Base-by-base conservation (phyloP, 1,284 basidiomycete species). In the Leccinum fallax region DNA sequence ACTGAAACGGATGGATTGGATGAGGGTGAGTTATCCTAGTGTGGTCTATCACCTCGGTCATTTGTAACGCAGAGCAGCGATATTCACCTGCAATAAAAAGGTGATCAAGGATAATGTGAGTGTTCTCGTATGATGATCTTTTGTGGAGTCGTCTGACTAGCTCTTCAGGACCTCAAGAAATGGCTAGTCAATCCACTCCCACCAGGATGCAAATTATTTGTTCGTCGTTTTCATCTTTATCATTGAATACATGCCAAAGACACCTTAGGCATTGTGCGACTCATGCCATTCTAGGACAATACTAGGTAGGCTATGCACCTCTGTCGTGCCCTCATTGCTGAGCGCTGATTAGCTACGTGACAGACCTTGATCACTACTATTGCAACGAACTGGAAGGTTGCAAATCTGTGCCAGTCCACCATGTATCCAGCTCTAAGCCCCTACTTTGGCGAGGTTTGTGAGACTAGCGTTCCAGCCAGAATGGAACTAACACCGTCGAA, bases 161-260 rank as follows among this genome's bases (percentile, higher is more conserved):
- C 15, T 16, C 38, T 5, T 2, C 58, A 81, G 79, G 73, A 77
- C 11, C 76, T 83, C 2, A 74, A 73, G 21, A 67, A 70, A 49
- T 67, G 71, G 60, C 74, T 84, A 11, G 77, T 82, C 15, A 67
- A 79, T 32, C 67, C 71, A 11, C 74, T 84, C 24, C 80, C 81
- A 36, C 63, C 64, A 10, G 81, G 78, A 10, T 74, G 75, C 56
- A 74, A 75, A 40, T 72, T 83, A 11, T 76, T 80, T n/a, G 71
- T 78, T 24, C 4, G 78, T 70, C 9, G 15, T 36, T 60, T 55
- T 56, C 53, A 46, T 1, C 11, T 10, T 21, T 34, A 1, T 11
- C 36, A 36, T 21, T 28, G 4, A 28, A 51, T 5, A 46, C 30
- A 16, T 13, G 16, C 62, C 49, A 43, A 61, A 10, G 32, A 30